Evolutionary conservation across 331 rosid genomes (phyloP).

Genomic region (Pyracantha coccinea): DNA sequence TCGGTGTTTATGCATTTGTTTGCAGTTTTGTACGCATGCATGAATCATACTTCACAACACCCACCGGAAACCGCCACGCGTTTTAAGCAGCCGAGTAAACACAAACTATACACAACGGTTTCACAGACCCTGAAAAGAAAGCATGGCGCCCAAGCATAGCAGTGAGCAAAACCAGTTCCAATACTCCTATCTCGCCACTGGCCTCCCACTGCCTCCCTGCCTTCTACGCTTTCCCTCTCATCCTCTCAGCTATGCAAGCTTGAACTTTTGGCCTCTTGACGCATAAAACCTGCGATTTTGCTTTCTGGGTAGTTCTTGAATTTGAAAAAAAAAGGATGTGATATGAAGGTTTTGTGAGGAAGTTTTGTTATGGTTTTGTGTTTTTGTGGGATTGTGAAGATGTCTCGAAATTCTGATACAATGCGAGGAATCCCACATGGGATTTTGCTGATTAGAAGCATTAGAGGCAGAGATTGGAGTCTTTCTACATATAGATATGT

Average conservation of each 20-base stretch:
- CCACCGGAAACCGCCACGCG: not conserved
- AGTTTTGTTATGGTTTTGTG: not conserved
- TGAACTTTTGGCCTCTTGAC: not conserved
- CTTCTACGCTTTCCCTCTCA: constrained; percentile 10
- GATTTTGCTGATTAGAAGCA: constrained; percentile 29
- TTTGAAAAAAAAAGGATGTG: not conserved
- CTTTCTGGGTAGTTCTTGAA: not conserved
- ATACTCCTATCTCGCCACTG: constrained; percentile 7
- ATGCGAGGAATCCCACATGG: constrained; percentile 49
- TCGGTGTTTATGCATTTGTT: not conserved
- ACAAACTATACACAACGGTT: not conserved
- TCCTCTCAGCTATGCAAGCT: not conserved
- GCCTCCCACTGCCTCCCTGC: not conserved
- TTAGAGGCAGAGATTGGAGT: constrained; percentile 47
- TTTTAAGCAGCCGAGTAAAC: not conserved
- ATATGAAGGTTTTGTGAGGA: not conserved
- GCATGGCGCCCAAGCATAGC: not conserved
- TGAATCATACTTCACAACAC: not conserved
- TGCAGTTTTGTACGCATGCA: not conserved
- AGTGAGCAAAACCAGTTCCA: not conserved
- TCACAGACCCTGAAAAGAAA: not conserved
- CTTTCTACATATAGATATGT: constrained; percentile 43
- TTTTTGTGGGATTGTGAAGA: not conserved
- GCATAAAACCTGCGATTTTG: not conserved
- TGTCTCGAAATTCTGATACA: constrained; percentile 17